These are phyloP conservation scores for Hordeum pubiflorum DNA, from an alignment of 202 grass and related monocot genomes.

Conservation along the genomic window DNA sequence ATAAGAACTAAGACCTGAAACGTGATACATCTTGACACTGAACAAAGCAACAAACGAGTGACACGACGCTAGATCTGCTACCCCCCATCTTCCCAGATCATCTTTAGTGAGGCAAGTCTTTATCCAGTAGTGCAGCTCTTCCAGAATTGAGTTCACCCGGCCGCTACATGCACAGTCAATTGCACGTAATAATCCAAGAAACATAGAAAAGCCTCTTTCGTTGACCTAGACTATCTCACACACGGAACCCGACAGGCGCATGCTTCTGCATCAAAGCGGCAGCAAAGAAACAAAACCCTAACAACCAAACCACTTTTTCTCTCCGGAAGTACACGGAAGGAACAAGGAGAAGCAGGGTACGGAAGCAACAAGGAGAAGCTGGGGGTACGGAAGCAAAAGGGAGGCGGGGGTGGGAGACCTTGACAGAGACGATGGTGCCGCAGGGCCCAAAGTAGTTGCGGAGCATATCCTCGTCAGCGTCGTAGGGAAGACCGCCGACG, in stretches of 20 bases:
- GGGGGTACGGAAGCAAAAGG: background rate
- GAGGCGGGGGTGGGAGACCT: conserved; percentile 21
- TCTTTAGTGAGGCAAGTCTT: background rate
- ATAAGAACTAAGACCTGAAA: background rate
- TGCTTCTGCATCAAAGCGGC: background rate
- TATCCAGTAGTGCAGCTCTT: background rate
- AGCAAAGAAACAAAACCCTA: conserved; percentile 2
- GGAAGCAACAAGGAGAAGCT: background rate
- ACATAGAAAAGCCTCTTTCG: background rate
- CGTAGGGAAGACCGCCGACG: conserved; percentile 81
- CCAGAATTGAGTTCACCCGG: background rate
- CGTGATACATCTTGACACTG: background rate
- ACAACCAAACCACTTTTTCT: background rate
- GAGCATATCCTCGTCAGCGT: conserved; percentile 57
- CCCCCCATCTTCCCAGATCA: background rate
- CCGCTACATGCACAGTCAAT: background rate
- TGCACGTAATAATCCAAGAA: background rate
- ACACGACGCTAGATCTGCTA: background rate
- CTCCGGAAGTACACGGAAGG: background rate
- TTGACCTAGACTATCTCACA: background rate
- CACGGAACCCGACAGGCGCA: background rate
- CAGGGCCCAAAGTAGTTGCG: conserved; percentile 53
- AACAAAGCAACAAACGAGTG: background rate
- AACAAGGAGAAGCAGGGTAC: background rate
- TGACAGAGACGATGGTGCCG: conserved; percentile 69